phyloP scores from a whole-genome alignment of 2,329 filamentous ascomycete genomes.

The Stenocarpella maydis region DNA sequence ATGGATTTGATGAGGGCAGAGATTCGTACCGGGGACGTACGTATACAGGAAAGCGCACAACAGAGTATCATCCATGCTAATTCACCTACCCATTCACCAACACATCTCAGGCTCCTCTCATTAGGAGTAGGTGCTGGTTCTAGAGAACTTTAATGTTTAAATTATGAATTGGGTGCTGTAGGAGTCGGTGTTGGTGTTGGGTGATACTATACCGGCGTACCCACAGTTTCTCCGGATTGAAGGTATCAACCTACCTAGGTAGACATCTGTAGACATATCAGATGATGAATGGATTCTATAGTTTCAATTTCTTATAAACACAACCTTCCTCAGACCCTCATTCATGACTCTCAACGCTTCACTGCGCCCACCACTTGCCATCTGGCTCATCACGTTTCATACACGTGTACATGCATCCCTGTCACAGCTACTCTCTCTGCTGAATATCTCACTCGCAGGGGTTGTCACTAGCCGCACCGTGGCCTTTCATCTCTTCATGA shows the following conservation, averaged over 20 bases:
- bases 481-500: background rate
- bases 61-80: too few relatives aligned
- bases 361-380: background rate
- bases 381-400: background rate
- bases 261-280: background rate
- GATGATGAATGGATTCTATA: background rate
- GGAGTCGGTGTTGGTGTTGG: too few relatives aligned
- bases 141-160: too few relatives aligned
- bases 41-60: too few relatives aligned
- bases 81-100: too few relatives aligned
- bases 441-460: background rate
- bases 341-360: background rate
- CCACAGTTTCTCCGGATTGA: background rate
- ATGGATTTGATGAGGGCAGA: background rate
- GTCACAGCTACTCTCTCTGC: background rate
- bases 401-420: background rate
- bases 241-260: too few relatives aligned
- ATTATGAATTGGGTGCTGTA: too few relatives aligned
- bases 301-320: conserved; percentile 13
- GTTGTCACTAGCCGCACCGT: background rate
- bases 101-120: too few relatives aligned
- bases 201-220: too few relatives aligned
- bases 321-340: background rate
- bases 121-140: too few relatives aligned
- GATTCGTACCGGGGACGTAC: too few relatives aligned